Percentiles rank a stretch among this genome's conserved stretches.
Evolutionary conservation across 2,329 filamentous ascomycete genomes (phyloP).

Genomic region (Karstenula rhodostoma): DNA sequence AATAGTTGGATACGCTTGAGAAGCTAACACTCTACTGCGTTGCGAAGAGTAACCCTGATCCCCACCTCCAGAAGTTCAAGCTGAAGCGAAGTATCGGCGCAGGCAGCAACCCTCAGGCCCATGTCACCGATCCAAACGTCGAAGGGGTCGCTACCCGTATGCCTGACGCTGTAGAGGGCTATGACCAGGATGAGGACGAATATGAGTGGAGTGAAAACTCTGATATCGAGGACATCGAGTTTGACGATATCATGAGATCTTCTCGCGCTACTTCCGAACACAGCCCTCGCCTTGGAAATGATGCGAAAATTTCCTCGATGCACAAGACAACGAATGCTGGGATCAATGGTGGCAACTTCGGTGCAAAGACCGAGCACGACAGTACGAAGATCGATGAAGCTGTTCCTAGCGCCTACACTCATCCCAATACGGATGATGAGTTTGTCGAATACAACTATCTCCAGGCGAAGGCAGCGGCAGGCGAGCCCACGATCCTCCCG

Average conservation of each 20-base stretch:
- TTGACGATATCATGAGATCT: not conserved
- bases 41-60: not conserved
- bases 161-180: not conserved
- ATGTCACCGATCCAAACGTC: not conserved
- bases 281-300: not conserved
- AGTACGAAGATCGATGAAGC: not conserved
- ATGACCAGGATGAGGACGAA: not conserved
- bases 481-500: not conserved
- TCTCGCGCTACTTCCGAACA: not conserved
- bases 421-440: not conserved
- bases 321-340: not conserved
- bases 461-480: not conserved
- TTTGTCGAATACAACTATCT: not conserved
- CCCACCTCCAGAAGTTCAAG: not conserved
- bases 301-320: not conserved
- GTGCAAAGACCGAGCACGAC: not conserved
- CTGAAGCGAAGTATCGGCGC: not conserved
- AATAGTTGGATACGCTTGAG: not conserved
- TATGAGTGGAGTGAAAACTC: not conserved
- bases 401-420: not conserved
- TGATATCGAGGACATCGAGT: not conserved
- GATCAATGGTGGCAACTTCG: not conserved
- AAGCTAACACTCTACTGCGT: not conserved
- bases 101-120: not conserved
- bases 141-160: not conserved